A percentile compares a stretch with the other conserved stretches of the same genome.
Evolutionary conservation across 371 early-diverging fungal species (phyloP).

Genomic region (Mortierella sp.): DNA sequence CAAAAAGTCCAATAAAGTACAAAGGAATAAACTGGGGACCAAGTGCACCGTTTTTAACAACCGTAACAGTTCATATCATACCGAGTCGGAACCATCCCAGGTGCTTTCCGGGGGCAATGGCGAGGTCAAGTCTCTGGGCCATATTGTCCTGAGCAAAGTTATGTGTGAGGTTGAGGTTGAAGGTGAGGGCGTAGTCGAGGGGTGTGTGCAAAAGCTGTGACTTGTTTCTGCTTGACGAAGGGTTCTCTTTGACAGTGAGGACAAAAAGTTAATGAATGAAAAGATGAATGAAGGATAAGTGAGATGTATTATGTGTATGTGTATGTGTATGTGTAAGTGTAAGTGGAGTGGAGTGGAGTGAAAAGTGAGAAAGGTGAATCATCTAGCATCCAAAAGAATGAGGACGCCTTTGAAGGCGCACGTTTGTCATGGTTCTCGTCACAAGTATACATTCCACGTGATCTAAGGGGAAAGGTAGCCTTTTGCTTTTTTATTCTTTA

Average conservation of each 20-base stretch:
- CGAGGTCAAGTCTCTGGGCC: slow-evolving; percentile 65
- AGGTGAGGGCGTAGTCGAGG: too few relatives aligned
- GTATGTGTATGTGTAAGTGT: not conserved
- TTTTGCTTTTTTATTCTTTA: not conserved
- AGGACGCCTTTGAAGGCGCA: not conserved
- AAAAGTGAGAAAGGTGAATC: not conserved
- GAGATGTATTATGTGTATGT: not conserved
- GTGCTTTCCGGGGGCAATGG: slow-evolving; percentile 67
- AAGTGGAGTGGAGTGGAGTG: not conserved
- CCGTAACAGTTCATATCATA: slow-evolving; percentile 23
- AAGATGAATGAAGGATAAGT: not conserved
- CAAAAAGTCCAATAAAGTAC: too few relatives aligned
- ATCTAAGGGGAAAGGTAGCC: too few relatives aligned
- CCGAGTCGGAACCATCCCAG: slow-evolving; percentile 71
- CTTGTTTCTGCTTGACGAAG: not conserved
- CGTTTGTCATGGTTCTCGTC: not conserved
- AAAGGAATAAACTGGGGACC: too few relatives aligned
- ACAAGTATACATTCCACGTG: not conserved
- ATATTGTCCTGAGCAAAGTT: slow-evolving; percentile 2
- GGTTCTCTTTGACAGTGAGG: not conserved
- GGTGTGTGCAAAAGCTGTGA: not conserved
- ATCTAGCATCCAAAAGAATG: not conserved
- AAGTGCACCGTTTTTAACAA: not conserved
- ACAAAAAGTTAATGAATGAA: not conserved
- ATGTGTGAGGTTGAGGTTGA: not conserved